Conservation (phyloP, 768 basidiomycete species). For the Galerina marginata region DNA sequence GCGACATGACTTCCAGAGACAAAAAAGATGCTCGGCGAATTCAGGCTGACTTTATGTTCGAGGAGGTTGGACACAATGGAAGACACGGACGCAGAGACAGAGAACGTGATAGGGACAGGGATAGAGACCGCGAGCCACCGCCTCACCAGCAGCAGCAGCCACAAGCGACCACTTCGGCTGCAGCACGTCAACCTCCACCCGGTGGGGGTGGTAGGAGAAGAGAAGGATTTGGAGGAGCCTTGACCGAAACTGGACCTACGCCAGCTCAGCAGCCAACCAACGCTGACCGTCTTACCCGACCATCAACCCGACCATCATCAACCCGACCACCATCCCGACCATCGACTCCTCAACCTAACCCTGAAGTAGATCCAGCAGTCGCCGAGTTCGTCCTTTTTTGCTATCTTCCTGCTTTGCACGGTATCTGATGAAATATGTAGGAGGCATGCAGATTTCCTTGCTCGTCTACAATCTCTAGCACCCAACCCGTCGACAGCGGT, state of each 20-base stretch:
- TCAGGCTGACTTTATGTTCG: slow-evolving; percentile 74
- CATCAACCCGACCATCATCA: slow-evolving; percentile 26
- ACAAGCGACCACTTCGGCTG: slow-evolving; percentile 18
- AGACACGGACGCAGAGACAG: slow-evolving; percentile 49
- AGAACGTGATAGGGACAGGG: slow-evolving; percentile 23
- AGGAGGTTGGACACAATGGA: slow-evolving; percentile 40
- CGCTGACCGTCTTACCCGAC: slow-evolving; percentile 34
- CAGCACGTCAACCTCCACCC: slow-evolving; percentile 28
- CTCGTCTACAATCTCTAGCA: slow-evolving; percentile 64
- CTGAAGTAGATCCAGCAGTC: slow-evolving; percentile 57
- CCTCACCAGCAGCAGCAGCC: slow-evolving; percentile 34
- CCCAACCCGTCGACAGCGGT: slow-evolving; percentile 62
- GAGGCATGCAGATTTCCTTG: slow-evolving; percentile 67
- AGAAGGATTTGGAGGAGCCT: slow-evolving; percentile 63
- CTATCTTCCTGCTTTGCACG: neutral
- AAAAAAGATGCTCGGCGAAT: slow-evolving; percentile 72
- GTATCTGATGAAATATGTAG: slow-evolving; percentile 41
- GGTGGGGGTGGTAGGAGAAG: slow-evolving; percentile 50
- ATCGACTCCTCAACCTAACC: slow-evolving; percentile 38
- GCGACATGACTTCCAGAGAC: slow-evolving; percentile 72
- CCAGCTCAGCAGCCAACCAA: slow-evolving; percentile 20
- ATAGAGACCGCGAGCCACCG: slow-evolving; percentile 51
- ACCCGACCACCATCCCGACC: too few species aligned
- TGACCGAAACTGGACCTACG: slow-evolving; percentile 43
- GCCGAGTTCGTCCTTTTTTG: slow-evolving; percentile 51